Conservation (phyloP, 164 flowering plant species). For the Annona squamosa region DNA sequence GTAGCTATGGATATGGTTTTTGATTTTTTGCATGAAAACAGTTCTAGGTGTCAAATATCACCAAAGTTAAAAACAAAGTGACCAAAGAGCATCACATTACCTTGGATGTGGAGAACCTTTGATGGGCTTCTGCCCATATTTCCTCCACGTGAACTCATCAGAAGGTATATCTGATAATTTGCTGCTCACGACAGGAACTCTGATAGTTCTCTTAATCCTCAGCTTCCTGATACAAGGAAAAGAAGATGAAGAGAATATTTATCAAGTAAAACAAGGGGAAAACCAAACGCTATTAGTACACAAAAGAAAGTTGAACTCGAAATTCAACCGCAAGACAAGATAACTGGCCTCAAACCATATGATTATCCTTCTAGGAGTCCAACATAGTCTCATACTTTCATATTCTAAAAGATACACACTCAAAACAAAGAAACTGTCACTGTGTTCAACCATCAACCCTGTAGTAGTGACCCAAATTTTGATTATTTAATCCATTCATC, state of each 20-base stretch:
- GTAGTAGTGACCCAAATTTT: neutral
- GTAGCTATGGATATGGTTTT: neutral
- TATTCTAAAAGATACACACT: too few species aligned
- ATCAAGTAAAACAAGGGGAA: neutral
- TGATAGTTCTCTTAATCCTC: conserved; percentile 27
- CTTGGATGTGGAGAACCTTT: conserved; percentile 48
- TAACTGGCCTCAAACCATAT: neutral
- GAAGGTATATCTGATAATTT: conserved; percentile 36
- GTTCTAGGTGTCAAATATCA: neutral
- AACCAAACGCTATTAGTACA: neutral
- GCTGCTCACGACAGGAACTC: conserved; percentile 27
- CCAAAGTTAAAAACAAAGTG: neutral
- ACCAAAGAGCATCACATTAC: conserved; percentile 12
- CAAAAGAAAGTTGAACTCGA: too few species aligned
- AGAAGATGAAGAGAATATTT: neutral
- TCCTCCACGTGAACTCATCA: conserved; percentile 40
- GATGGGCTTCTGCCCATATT: conserved; percentile 43
- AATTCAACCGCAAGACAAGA: too few species aligned
- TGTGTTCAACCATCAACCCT: neutral
- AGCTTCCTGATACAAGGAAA: conserved; percentile 20
- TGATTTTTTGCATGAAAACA: neutral
- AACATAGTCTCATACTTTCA: too few species aligned
- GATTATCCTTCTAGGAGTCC: too few species aligned
- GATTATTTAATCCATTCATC: neutral
- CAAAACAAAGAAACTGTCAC: neutral